Evolutionary conservation across 768 basidiomycete species (phyloP).

Genomic region (Pleurotus giganteus): DNA sequence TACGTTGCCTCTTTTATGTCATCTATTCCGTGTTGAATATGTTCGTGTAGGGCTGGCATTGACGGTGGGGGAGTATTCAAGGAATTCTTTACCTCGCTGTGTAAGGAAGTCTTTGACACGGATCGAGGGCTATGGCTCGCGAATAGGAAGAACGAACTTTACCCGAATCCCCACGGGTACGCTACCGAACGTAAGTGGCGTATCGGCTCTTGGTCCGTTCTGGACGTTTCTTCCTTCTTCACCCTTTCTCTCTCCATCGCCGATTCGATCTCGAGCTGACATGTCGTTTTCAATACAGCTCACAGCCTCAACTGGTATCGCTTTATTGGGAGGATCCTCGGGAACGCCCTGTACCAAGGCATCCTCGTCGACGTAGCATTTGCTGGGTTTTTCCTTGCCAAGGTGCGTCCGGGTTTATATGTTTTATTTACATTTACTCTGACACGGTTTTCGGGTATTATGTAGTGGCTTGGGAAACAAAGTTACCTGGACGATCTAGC

Average conservation of each 20-base stretch:
- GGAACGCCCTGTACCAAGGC: slow-evolving; percentile 96
- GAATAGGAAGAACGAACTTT: slow-evolving; percentile 89
- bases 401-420: slow-evolving; percentile 40
- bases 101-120: slow-evolving; percentile 93
- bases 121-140: slow-evolving; percentile 93
- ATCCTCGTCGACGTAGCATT: slow-evolving; percentile 95
- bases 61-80: slow-evolving; percentile 98
- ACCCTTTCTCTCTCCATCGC: neutral
- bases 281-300: slow-evolving; percentile 36
- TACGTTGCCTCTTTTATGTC: slow-evolving; percentile 37
- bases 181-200: slow-evolving; percentile 73
- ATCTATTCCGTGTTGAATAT: neutral
- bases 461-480: slow-evolving; percentile 87
- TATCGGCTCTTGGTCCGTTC: neutral
- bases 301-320: slow-evolving; percentile 90
- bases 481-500: slow-evolving; percentile 91
- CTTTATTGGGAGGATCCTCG: slow-evolving; percentile 90
- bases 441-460: neutral
- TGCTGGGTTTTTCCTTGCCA: slow-evolving; percentile 91
- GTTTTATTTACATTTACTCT: neutral
- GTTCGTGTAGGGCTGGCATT: slow-evolving; percentile 69
- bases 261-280: neutral
- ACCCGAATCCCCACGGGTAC: slow-evolving; percentile 91
- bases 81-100: slow-evolving; percentile 91
- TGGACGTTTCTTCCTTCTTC: neutral